Base-by-base conservation (phyloP, 352 stramenopile species). In the Phytopythium litorale region DNA sequence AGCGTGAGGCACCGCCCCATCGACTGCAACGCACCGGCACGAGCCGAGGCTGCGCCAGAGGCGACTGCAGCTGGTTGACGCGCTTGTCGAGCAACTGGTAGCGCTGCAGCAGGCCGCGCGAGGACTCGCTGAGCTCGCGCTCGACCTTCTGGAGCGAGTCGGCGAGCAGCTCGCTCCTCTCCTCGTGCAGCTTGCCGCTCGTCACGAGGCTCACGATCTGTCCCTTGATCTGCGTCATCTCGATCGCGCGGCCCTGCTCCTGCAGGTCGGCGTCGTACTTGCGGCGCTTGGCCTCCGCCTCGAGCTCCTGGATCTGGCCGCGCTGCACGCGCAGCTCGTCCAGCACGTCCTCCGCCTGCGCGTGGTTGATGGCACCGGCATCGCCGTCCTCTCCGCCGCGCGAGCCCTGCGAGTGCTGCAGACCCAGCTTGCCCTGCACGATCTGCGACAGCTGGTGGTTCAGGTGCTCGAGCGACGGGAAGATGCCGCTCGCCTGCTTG, bases 401-500 rank as follows among this genome's bases (percentile, higher is more conserved):
- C 12, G 76, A 85, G 32, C 66, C 67, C 1, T 71, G 21, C 46
- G 50, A 56, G 13, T 28, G 28, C 19, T 42, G 50, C 30, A 56
- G 50, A 6, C 21, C 60, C 67, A 92, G 67, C 28, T 88, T 84
- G 33, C 80, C 80, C 55, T 92, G 81, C 19, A 92, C 81, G 23
- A 92, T 81, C 62, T 89, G 84, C 40, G 81, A 89, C 7, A 92
- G 65, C 58, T 91, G 79, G 59, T 91, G 75, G 64, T 91, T 91
- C 7, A 92, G 60, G n/a, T 84, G 79, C 62, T 91, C 84, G 21
- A 92, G 65, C 11, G 84, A 89, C 49, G 84, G 84, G 60, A 92
- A 92, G 62, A 92, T 91, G 13, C 84, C 81, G 32, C 81, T 91
- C n/a, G 84, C 84, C 55, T 92, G 84, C 62, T 90, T 88, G 60